phyloP scores from a whole-genome alignment of 2,329 filamentous ascomycete genomes.

The Colletotrichum lentis region DNA sequence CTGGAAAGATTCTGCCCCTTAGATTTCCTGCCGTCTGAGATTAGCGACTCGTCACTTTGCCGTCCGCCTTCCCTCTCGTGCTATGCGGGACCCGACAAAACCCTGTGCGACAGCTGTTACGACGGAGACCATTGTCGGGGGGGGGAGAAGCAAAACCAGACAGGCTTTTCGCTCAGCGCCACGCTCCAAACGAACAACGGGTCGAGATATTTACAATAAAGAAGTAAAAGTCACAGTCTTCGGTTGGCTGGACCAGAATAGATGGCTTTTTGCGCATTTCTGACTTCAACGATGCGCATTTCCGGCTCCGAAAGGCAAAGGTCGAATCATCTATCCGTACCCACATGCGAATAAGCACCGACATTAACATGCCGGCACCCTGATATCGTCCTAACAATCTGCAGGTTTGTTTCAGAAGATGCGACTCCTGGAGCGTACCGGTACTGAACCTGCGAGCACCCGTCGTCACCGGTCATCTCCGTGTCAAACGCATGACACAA shows the following conservation, averaged over 20 bases:
- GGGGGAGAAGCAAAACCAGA: slow-evolving; percentile 25
- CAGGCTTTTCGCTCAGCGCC: slow-evolving; percentile 17
- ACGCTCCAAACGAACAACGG: slow-evolving; percentile 18
- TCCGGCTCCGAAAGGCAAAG: slow-evolving; percentile 16
- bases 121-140: slow-evolving; percentile 31
- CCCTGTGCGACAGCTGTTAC: slow-evolving; percentile 27
- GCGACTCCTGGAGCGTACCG: slow-evolving; percentile 21
- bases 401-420: slow-evolving; percentile 36
- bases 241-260: slow-evolving; percentile 13
- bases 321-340: slow-evolving; percentile 1
- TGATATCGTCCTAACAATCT: slow-evolving; percentile 29
- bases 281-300: slow-evolving; percentile 7
- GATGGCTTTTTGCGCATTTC: not conserved
- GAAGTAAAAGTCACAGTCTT: slow-evolving; percentile 11
- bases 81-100: slow-evolving; percentile 28
- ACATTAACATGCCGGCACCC: slow-evolving; percentile 4
- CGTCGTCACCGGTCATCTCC: slow-evolving; percentile 35
- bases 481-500: slow-evolving; percentile 26
- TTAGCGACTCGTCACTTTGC: slow-evolving; percentile 34
- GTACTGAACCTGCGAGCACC: slow-evolving; percentile 7
- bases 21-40: slow-evolving; percentile 32
- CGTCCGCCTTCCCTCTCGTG: slow-evolving; percentile 15
- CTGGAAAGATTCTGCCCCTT: slow-evolving; percentile 35
- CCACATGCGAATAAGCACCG: slow-evolving; percentile 19
- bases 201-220: slow-evolving; percentile 18